phyloP scores from a whole-genome alignment of 2,329 filamentous ascomycete species.

The Calonectria naviculata region DNA sequence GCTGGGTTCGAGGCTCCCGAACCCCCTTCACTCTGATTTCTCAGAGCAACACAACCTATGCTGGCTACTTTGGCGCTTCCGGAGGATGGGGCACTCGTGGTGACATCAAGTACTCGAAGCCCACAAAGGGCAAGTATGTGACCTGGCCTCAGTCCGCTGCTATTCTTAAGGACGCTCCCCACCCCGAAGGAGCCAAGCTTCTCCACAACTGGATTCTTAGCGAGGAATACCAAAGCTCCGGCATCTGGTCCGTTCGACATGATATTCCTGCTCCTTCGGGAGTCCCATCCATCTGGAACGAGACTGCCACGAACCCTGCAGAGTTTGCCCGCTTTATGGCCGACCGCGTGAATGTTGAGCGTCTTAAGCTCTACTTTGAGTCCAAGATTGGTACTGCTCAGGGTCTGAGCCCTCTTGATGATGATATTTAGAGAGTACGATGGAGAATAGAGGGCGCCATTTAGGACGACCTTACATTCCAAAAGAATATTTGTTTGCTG shows the following conservation, averaged over 20 bases:
- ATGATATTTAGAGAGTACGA: neutral
- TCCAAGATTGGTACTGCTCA: slow-evolving; percentile 12
- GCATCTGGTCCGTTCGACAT: slow-evolving; percentile 47
- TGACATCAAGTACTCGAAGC: neutral
- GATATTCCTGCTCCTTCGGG: slow-evolving; percentile 46
- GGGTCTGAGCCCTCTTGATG: neutral
- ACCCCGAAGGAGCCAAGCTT: slow-evolving; percentile 62
- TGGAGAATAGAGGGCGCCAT: neutral
- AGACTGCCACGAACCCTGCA: slow-evolving; percentile 46
- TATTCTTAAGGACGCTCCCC: slow-evolving; percentile 59
- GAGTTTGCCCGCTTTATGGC: slow-evolving; percentile 54
- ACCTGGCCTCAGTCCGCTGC: slow-evolving; percentile 60
- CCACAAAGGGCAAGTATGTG: slow-evolving; percentile 51
- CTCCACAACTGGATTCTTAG: slow-evolving; percentile 59
- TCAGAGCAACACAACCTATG: slow-evolving; percentile 41
- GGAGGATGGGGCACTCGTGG: slow-evolving; percentile 28
- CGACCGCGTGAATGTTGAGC: slow-evolving; percentile 53
- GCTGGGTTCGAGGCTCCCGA: slow-evolving; percentile 64
- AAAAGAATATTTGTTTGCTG: no score
- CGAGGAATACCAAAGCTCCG: slow-evolving; percentile 48
- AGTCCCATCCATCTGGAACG: slow-evolving; percentile 32
- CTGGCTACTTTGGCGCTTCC: slow-evolving; percentile 47
- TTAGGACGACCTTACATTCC: no score
- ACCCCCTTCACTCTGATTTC: slow-evolving; percentile 52
- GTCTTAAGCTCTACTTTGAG: slow-evolving; percentile 55